Evolutionary conservation across 768 basidiomycete genomes (phyloP), one percentile per base, ranked within the genome.

Genomic region (Postia placenta): DNA sequence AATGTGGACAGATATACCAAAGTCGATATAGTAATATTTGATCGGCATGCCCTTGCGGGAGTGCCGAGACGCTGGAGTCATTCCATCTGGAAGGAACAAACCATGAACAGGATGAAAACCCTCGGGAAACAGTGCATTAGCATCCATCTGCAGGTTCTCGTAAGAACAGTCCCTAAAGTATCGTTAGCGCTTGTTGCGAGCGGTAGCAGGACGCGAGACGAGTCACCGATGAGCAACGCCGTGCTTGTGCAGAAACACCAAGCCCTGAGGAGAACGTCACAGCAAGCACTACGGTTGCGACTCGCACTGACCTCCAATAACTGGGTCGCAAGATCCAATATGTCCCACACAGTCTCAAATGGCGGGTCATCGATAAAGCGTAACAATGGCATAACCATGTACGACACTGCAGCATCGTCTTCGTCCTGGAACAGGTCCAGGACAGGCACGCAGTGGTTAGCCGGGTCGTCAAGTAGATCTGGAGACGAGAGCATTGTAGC

Each of bases 1-100:
- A 26, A 61, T 56, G 9, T 27, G 42, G 0, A 52, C 50, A 1
- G 64, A 65, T 7, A 62, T 54, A 4, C 62, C 62, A 33, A 62
- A 63, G 47, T 65, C 64, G 22, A 59, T 48, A 45, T 45, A 59
- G 42, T 63, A 65, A 47, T 65, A 65, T 7, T 43, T 54, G 17
- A 60, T 47, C 2, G 48, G 42, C 3, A 43, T 35, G 6, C 11
- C 26, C 2, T 46, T 12, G 5, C 56, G 47, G 0, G 44, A 36
- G 1, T 41, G n/a, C n/a, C 15, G 38, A 0, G 45, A 42, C 1
- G 53, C 47, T 3, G 22, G n/a, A 5, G 17, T 24, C 1, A 26
- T 28, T 25, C 15, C 36, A 42, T 51, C 44, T 4, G 53, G 44
- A 1, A 37, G 33, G 24, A 2, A 14, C 0, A 20, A 28, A 7